Conservation (phyloP, 176 grass and related monocot species). For the Melocanna baccifera region DNA sequence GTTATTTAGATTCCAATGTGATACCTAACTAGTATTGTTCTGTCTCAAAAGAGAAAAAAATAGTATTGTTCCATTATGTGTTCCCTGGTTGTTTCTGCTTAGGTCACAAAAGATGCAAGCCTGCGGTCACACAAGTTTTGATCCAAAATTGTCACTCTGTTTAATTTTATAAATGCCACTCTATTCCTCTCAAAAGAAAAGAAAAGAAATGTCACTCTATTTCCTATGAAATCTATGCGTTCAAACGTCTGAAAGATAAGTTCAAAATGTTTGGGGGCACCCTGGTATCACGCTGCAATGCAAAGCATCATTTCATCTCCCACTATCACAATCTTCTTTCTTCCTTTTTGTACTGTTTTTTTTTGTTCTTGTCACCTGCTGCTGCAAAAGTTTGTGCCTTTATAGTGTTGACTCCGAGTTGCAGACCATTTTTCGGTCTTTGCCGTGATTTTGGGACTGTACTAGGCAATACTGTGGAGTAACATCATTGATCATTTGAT, state of each 20-base stretch:
- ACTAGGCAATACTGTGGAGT: background rate
- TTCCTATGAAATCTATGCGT: background rate
- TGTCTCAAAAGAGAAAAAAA: background rate
- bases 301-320: background rate
- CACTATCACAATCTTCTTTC: background rate
- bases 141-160: background rate
- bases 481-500: background rate
- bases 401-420: background rate
- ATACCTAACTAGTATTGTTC: background rate
- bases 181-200: too few species aligned
- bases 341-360: background rate
- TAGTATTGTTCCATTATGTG: background rate
- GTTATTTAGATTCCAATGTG: background rate
- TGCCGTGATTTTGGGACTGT: background rate
- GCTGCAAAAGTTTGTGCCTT: background rate
- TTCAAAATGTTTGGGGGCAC: background rate
- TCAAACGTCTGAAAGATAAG: background rate
- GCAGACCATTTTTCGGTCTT: background rate
- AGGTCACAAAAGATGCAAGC: background rate
- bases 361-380: background rate
- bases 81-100: background rate
- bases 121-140: background rate
- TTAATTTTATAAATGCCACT: background rate
- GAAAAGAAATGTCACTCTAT: background rate
- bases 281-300: background rate